These are phyloP conservation scores for Manihot esculenta DNA, from an alignment of 441 rosid species.

Conservation along the genomic window DNA sequence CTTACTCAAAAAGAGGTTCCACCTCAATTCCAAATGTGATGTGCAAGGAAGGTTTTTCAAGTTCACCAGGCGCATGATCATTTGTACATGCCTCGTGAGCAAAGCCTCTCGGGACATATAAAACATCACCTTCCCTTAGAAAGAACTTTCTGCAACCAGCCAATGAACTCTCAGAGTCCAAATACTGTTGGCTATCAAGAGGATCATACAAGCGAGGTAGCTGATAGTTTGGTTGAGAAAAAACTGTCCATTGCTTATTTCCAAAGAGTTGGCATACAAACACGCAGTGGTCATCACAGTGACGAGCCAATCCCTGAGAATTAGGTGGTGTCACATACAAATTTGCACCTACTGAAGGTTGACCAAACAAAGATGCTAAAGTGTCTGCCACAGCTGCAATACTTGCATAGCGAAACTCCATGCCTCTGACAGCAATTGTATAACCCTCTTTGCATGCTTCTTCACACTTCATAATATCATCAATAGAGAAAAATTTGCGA, in stretches of 20 bases:
- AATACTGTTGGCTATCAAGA: slow-evolving; percentile 27
- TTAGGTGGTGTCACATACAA: slow-evolving; percentile 61
- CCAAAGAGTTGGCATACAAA: slow-evolving; percentile 66
- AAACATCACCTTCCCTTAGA: slow-evolving; percentile 55
- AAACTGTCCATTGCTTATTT: slow-evolving; percentile 50
- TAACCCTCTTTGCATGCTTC: slow-evolving; percentile 54
- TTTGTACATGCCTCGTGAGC: slow-evolving; percentile 53
- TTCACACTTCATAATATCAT: slow-evolving; percentile 48
- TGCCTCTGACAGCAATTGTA: slow-evolving; percentile 58
- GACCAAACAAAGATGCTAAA: slow-evolving; percentile 64
- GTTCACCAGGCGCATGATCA: slow-evolving; percentile 20
- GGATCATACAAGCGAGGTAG: slow-evolving; percentile 57
- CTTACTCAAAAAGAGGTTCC: slow-evolving; percentile 74
- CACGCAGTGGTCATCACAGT: slow-evolving; percentile 62
- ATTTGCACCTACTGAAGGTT: slow-evolving; percentile 67
- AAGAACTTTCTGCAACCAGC: slow-evolving; percentile 29
- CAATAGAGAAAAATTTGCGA: slow-evolving; percentile 28
- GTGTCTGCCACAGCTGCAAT: slow-evolving; percentile 45
- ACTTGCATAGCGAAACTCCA: slow-evolving; percentile 52
- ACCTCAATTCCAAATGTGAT: slow-evolving; percentile 61
- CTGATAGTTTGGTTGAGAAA: slow-evolving; percentile 33
- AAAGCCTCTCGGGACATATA: slow-evolving; percentile 68
- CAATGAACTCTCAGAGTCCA: slow-evolving; percentile 23
- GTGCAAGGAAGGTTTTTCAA: slow-evolving; percentile 49
- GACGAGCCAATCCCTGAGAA: slow-evolving; percentile 62